Conservation (phyloP, 2,329 filamentous ascomycete species). For the Stemphylium vesicarium region DNA sequence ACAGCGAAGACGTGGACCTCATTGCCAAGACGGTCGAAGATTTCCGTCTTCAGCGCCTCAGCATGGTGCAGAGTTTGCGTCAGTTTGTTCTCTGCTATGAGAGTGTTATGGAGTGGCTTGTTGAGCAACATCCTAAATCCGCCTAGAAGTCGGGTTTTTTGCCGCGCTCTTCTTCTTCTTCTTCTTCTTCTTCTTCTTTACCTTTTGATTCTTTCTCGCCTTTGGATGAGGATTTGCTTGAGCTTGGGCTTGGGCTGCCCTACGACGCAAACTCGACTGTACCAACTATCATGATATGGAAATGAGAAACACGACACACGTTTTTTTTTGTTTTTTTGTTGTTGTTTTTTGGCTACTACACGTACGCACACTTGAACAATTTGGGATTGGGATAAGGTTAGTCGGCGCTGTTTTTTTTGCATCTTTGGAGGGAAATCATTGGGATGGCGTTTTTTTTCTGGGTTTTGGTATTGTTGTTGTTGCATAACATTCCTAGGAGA, state of each 20-base stretch:
- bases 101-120: slow-evolving; percentile 87
- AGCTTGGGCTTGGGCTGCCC: no score
- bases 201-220: no score
- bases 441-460: slow-evolving; percentile 1
- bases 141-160: slow-evolving; percentile 23
- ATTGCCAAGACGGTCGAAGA: slow-evolving; percentile 89
- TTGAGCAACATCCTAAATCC: slow-evolving; percentile 52
- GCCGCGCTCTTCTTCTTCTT: no score
- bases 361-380: not conserved
- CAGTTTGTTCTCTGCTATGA: slow-evolving; percentile 98
- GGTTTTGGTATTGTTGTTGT: no score
- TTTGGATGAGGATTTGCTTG: no score
- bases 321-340: no score
- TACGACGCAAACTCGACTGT: slow-evolving; percentile 2
- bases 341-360: slow-evolving; percentile 1
- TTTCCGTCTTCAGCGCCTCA: slow-evolving; percentile 84
- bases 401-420: not conserved
- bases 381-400: not conserved
- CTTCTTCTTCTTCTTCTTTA: no score
- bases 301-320: slow-evolving; percentile 16
- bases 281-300: slow-evolving; percentile 15
- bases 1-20: slow-evolving; percentile 74
- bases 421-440: not conserved
- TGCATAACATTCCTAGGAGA: not conserved
- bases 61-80: slow-evolving; percentile 93